These are phyloP conservation scores for Xylaria sp. DNA, from an alignment of 2,329 filamentous ascomycete species.

Conservation along the genomic window DNA sequence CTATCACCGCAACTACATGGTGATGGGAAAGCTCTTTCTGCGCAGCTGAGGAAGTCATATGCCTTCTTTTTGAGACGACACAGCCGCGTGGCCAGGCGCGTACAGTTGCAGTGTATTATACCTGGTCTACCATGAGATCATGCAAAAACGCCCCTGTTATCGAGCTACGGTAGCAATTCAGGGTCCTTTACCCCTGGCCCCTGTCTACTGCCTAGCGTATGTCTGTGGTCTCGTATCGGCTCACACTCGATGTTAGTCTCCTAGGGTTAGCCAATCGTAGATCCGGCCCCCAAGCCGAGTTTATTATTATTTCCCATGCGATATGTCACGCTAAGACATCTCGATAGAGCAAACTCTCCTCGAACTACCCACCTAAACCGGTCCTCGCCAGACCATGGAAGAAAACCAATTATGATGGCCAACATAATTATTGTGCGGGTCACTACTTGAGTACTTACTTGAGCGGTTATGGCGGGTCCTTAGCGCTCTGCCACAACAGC, in stretches of 20 bases:
- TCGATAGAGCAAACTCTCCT: slow-evolving; percentile 16
- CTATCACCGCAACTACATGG: slow-evolving; percentile 3
- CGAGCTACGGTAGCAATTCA: slow-evolving; percentile 20
- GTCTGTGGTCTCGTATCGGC: slow-evolving; percentile 31
- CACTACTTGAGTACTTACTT: slow-evolving; percentile 12
- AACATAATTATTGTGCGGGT: slow-evolving; percentile 7
- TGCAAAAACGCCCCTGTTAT: slow-evolving; percentile 12
- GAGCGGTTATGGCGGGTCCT: slow-evolving; percentile 13
- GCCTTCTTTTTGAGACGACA: slow-evolving; percentile 3
- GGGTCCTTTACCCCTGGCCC: slow-evolving; percentile 22
- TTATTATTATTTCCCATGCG: slow-evolving; percentile 17
- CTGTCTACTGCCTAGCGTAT: slow-evolving; percentile 16
- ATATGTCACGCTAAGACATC: slow-evolving; percentile 24
- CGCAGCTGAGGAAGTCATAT: slow-evolving; percentile 18
- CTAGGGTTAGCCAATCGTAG: slow-evolving; percentile 29
- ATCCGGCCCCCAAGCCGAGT: slow-evolving; percentile 6
- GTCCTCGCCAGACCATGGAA: slow-evolving; percentile 16
- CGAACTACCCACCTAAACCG: slow-evolving; percentile 7
- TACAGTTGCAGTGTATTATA: neutral
- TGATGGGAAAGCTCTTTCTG: neutral
- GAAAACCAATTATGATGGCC: slow-evolving; percentile 10
- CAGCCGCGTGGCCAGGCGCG: slow-evolving; percentile 16
- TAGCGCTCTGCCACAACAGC: slow-evolving; percentile 16
- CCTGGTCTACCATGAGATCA: slow-evolving; percentile 5
- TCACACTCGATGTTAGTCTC: slow-evolving; percentile 29